A percentile compares a stretch with the other conserved stretches of the same genome.
phyloP scores from a whole-genome alignment of 306 rosid genomes.

The Lablab purpureus region DNA sequence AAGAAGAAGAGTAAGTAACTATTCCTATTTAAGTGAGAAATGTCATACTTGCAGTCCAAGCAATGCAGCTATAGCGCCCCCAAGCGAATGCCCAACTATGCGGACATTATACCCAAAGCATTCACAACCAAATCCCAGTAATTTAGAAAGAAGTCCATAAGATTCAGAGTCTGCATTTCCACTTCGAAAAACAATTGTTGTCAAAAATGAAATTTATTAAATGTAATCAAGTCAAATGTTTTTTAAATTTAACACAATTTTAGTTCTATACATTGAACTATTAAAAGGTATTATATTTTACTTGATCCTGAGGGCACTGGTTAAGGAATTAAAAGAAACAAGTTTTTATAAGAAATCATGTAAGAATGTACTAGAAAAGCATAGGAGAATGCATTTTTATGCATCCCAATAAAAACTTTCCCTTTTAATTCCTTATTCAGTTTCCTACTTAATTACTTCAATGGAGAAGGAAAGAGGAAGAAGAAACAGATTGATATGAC shows the following conservation, averaged over 20 bases:
- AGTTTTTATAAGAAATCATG: no score
- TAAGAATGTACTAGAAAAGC: not conserved
- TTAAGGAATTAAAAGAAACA: not conserved
- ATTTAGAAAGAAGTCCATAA: constrained; percentile 76
- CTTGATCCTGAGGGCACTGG: not conserved
- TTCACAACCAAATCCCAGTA: constrained; percentile 83
- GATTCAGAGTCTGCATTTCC: constrained; percentile 72
- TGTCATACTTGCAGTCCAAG: constrained; percentile 83
- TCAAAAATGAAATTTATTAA: constrained; percentile 19
- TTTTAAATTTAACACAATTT: constrained; percentile 28
- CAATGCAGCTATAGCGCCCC: constrained; percentile 88
- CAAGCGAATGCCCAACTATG: constrained; percentile 94
- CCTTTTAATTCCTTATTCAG: not conserved
- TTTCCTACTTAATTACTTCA: not conserved
- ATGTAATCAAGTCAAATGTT: constrained; percentile 16
- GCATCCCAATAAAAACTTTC: not conserved
- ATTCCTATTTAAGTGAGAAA: constrained; percentile 44
- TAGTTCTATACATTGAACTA: constrained; percentile 26
- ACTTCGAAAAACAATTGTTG: constrained; percentile 43
- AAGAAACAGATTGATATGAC: constrained; percentile 9
- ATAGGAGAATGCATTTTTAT: not conserved
- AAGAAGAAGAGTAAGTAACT: constrained; percentile 15
- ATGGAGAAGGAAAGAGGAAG: constrained; percentile 29
- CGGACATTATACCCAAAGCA: constrained; percentile 84
- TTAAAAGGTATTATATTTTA: constrained; percentile 27